phyloP scores from a whole-genome alignment of 768 basidiomycete genomes.

The Rubroboletus pulcherrimus region DNA sequence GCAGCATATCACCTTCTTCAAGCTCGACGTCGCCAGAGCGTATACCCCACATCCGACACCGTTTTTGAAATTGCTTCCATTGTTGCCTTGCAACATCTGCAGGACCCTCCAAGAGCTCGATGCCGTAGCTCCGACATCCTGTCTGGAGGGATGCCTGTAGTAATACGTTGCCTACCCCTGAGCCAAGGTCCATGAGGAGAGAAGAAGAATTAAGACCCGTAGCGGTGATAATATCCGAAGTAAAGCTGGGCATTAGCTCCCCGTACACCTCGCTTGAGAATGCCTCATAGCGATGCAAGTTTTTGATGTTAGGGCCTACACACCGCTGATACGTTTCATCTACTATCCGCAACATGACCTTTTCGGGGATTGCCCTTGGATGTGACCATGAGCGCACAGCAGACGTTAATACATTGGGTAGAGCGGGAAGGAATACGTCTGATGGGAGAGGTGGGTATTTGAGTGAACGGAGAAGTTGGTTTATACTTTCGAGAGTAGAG shows the following conservation, averaged over 20 bases:
- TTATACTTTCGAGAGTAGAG: conserved; percentile 56
- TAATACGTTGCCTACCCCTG: conserved; percentile 83
- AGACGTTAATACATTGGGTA: conserved; percentile 47
- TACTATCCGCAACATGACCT: conserved; percentile 69
- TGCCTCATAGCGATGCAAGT: conserved; percentile 74
- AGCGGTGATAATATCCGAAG: conserved; percentile 49
- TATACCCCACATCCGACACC: conserved; percentile 92
- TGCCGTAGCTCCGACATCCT: conserved; percentile 73
- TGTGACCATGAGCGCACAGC: conserved; percentile 43
- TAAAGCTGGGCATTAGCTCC: conserved; percentile 79
- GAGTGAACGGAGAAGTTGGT: conserved; percentile 54
- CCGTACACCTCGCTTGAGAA: conserved; percentile 87
- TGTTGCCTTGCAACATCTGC: conserved; percentile 77
- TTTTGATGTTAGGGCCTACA: conserved; percentile 85
- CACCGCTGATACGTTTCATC: conserved; percentile 93
- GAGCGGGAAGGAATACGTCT: conserved; percentile 45
- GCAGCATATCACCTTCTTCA: conserved; percentile 84
- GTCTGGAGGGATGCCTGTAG: conserved; percentile 79
- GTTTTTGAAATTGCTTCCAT: conserved; percentile 64
- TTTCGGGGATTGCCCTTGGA: conserved; percentile 51
- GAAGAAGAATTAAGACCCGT: conserved; percentile 51
- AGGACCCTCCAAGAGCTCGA: conserved; percentile 75
- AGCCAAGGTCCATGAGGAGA: conserved; percentile 80
- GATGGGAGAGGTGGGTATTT: conserved; percentile 62
- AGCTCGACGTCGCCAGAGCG: conserved; percentile 69